A percentile compares a stretch with the other conserved stretches of the same genome.
Conservation (phyloP, 2,329 filamentous ascomycete species). For the Aurifilum marmelostoma region DNA sequence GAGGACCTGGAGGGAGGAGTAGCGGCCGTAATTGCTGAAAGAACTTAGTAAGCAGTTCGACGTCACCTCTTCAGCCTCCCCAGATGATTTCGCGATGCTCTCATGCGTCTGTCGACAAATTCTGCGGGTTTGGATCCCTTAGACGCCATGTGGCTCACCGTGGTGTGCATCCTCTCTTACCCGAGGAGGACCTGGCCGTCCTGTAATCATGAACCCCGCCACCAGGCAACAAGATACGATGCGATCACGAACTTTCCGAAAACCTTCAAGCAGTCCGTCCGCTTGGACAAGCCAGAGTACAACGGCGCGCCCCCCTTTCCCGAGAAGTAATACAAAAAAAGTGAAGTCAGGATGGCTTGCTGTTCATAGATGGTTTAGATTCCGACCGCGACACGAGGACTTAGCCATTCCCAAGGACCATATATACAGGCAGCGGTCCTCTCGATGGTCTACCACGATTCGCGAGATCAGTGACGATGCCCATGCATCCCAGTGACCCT, state of each 20-base stretch:
- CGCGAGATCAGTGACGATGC: neutral
- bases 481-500: neutral
- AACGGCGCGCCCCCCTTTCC: neutral
- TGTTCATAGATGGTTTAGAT: neutral
- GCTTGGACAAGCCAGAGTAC: neutral
- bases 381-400: neutral
- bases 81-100: neutral
- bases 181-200: neutral
- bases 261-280: neutral
- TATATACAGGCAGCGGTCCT: neutral
- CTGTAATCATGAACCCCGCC: neutral
- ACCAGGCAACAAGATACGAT: neutral
- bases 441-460: no score
- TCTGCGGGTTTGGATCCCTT: neutral
- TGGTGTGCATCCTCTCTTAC: neutral
- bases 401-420: neutral
- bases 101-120: neutral
- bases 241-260: neutral
- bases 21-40: neutral
- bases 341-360: neutral
- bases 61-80: neutral
- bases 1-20: neutral
- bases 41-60: constrained; percentile 7
- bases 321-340: neutral
- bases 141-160: neutral